Evolutionary conservation across 306 rosid genomes (phyloP).

Genomic region (Ammopiptanthus mongolicus): DNA sequence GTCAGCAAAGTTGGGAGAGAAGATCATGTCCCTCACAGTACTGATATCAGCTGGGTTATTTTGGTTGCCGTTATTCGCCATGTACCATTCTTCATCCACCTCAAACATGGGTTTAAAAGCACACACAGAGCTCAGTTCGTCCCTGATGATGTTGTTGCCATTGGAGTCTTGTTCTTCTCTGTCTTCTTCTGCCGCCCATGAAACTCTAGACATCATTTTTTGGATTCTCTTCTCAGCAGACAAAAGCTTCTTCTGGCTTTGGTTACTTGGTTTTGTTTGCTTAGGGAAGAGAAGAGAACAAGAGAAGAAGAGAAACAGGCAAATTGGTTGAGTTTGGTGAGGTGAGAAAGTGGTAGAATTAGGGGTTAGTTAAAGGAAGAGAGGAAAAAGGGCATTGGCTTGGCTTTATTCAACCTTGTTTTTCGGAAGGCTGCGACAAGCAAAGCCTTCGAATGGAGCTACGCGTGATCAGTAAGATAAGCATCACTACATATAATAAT

Average conservation of each 20-base stretch:
- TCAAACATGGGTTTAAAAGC: slow-evolving; percentile 56
- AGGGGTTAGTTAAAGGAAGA: slow-evolving; percentile 5
- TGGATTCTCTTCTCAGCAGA: background rate
- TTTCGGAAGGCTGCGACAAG: background rate
- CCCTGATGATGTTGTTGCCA: background rate
- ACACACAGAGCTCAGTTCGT: slow-evolving; percentile 31
- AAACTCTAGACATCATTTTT: slow-evolving; percentile 36
- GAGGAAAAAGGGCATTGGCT: background rate
- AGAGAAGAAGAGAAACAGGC: background rate
- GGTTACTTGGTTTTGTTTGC: background rate
- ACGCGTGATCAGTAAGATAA: no score
- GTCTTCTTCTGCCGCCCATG: background rate
- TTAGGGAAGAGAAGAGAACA: background rate
- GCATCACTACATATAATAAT: no score
- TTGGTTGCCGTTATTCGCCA: slow-evolving; percentile 25
- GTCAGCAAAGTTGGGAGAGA: slow-evolving; percentile 30
- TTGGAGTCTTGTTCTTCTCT: slow-evolving; percentile 30
- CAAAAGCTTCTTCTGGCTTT: background rate
- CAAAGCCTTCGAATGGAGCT: background rate
- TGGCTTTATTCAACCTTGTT: slow-evolving; percentile 2
- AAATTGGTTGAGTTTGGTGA: background rate
- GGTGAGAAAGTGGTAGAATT: background rate
- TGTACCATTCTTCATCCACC: slow-evolving; percentile 45
- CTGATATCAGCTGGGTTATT: slow-evolving; percentile 25
- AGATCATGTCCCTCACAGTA: slow-evolving; percentile 4